Percentiles rank a stretch among this genome's conserved stretches.
These are phyloP conservation scores for Ophidiomyces ophidiicola DNA, from an alignment of 2,329 filamentous ascomycete species.

Conservation along the genomic window DNA sequence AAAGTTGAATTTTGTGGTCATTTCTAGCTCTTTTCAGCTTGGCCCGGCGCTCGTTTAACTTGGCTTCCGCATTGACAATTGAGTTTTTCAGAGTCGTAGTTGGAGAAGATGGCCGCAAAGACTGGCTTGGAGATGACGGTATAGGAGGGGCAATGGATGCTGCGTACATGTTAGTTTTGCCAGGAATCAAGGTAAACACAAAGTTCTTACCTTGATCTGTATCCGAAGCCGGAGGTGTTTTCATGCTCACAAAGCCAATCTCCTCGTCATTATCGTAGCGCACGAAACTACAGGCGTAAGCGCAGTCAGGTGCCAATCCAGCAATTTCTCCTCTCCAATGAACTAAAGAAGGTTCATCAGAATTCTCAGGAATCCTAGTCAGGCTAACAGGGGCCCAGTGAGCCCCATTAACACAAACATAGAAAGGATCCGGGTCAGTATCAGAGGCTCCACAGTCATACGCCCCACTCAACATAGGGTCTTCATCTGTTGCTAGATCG, in stretches of 20 bases:
- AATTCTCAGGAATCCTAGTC: slow-evolving; percentile 33
- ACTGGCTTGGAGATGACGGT: slow-evolving; percentile 43
- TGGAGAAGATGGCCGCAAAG: slow-evolving; percentile 51
- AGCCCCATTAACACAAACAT: slow-evolving; percentile 53
- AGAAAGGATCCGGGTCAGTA: slow-evolving; percentile 45
- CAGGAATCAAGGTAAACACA: slow-evolving; percentile 11
- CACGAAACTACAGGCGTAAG: slow-evolving; percentile 52
- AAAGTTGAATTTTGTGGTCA: slow-evolving; percentile 48
- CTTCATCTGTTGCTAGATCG: slow-evolving; percentile 25
- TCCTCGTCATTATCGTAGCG: slow-evolving; percentile 44
- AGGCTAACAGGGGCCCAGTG: slow-evolving; percentile 53
- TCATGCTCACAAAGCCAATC: slow-evolving; percentile 49
- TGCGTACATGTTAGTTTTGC: slow-evolving; percentile 13
- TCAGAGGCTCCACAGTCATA: slow-evolving; percentile 10
- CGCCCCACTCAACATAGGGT: slow-evolving; percentile 14
- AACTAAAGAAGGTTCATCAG: slow-evolving; percentile 33
- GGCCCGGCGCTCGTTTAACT: slow-evolving; percentile 47
- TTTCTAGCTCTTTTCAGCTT: slow-evolving; percentile 48
- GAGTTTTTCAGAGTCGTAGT: slow-evolving; percentile 54
- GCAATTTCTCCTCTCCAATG: slow-evolving; percentile 52
- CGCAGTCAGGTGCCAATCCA: slow-evolving; percentile 51
- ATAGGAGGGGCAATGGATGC: slow-evolving; percentile 26
- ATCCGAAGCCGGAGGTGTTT: slow-evolving; percentile 48
- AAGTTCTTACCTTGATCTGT: slow-evolving; percentile 43
- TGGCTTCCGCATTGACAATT: slow-evolving; percentile 49